phyloP scores from a whole-genome alignment of 2,329 filamentous ascomycete genomes.

The Aureobasidium sp. region DNA sequence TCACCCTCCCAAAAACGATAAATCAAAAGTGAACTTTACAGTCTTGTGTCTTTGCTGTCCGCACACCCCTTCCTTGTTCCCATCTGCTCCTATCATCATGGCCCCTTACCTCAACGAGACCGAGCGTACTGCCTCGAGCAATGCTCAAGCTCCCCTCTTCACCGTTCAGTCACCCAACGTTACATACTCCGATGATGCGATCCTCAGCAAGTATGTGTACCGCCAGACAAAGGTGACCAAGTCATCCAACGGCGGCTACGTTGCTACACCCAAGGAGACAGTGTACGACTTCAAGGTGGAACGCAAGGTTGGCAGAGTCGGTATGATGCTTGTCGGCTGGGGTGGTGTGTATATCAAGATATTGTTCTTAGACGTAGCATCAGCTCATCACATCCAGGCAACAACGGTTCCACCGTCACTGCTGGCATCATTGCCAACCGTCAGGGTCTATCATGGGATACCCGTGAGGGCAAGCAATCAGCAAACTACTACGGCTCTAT shows the following conservation, averaged over 20 bases:
- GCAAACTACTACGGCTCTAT: slow-evolving; percentile 99
- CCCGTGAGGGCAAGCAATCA: slow-evolving; percentile 74
- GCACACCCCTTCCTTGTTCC: background rate
- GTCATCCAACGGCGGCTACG: slow-evolving; percentile 65
- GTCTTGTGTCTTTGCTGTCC: background rate
- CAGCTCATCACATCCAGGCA: slow-evolving; percentile 33
- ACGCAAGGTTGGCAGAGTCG: slow-evolving; percentile 84
- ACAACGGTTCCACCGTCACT: slow-evolving; percentile 96
- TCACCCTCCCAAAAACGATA: background rate
- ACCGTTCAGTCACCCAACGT: slow-evolving; percentile 89
- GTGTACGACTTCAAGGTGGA: slow-evolving; percentile 97
- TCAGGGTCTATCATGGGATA: slow-evolving; percentile 80
- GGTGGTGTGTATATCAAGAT: slow-evolving; percentile 51
- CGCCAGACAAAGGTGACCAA: slow-evolving; percentile 80
- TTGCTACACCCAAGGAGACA: slow-evolving; percentile 81
- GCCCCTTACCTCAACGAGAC: slow-evolving; percentile 80
- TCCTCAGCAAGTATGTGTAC: slow-evolving; percentile 93
- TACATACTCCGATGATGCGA: slow-evolving; percentile 77
- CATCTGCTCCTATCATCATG: slow-evolving; percentile 50
- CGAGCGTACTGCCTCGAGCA: slow-evolving; percentile 34
- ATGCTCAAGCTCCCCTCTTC: slow-evolving; percentile 49
- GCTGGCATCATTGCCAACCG: slow-evolving; percentile 96
- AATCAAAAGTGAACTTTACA: background rate
- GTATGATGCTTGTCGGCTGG: slow-evolving; percentile 96
- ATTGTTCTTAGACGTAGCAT: too few relatives aligned